Evolutionary conservation across 805 yeast species (phyloP), one percentile per base, ranked within the genome.

Genomic region (Nakazawaea pomicola): DNA sequence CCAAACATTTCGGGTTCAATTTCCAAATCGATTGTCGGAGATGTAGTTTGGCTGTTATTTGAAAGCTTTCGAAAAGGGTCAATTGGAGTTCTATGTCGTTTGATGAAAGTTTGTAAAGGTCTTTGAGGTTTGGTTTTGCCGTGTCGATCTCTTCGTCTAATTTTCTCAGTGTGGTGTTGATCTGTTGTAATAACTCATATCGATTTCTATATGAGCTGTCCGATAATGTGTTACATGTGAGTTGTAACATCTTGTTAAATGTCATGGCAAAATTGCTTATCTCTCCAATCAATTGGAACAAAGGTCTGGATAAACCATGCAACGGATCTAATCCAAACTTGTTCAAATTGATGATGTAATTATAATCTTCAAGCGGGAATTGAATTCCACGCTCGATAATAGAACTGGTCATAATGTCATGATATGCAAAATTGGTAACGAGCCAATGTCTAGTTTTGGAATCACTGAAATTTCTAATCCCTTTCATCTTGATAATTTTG

Each of bases 351-450:
- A 81, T 68, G 44, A 80, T 67, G 17, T 64, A 58, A 30, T 78
- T 75, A 57, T 84, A 84, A 33, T 78, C 80, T 16, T 68, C 65
- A 17, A 76, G 62, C 0, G 81, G 72, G 55, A 86, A 83, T 49
- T 81, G 80, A 1, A 87, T 72, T 1, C 82, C 81, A 33, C 85
- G 61, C 29, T 77, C 75, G 40, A 72, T 65, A 1, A 74, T 68
- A 9, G 83, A 73, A 35, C 80, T 72, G 1, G 90, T 76, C 47
- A 83, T 65, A 24, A 86, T 71, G 55, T 85, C 95, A 56, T 85
- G 93, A 55, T 85, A 86, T 1, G 88, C 87, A 60, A 82, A 86
- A 58, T 80, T 84, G 7, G 87, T 76, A 16, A 83, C 75, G 38
- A 85, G 64, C 83, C 90, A 85, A 46, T 80, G 77, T 48, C 79